These are phyloP conservation scores for Funneliformis mosseae DNA, from an alignment of 192 early-diverging fungal genomes.

Conservation along the genomic window DNA sequence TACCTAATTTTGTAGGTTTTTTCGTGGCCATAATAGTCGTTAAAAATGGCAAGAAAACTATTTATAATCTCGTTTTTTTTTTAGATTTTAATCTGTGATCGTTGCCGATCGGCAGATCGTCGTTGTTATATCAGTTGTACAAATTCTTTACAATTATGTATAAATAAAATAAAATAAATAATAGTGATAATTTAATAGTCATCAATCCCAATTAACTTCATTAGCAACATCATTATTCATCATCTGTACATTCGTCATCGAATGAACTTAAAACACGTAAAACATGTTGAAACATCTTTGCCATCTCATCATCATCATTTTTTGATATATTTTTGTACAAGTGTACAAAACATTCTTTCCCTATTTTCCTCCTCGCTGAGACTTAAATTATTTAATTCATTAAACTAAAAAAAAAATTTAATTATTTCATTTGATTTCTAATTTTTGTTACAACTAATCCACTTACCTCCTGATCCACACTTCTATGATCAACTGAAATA, in stretches of 20 bases:
- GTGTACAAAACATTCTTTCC: not conserved
- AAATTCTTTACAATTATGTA: too few relatives aligned
- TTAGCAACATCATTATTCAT: not conserved
- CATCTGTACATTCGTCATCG: not conserved
- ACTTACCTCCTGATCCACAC: not conserved
- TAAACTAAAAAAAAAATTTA: not conserved
- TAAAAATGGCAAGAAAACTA: too few relatives aligned
- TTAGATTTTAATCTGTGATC: too few relatives aligned
- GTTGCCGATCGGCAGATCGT: too few relatives aligned
- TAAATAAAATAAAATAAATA: too few relatives aligned
- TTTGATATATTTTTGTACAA: slow-evolving; percentile 4
- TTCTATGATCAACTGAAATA: not conserved
- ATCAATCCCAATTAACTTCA: not conserved
- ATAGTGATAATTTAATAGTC: not conserved
- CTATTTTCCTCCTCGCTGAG: not conserved
- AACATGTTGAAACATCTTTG: slow-evolving; percentile 30
- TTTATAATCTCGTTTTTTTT: too few relatives aligned
- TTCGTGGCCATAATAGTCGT: too few relatives aligned
- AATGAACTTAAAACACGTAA: slow-evolving; percentile 6
- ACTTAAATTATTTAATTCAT: not conserved
- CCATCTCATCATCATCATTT: slow-evolving; percentile 8
- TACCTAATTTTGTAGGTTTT: too few relatives aligned
- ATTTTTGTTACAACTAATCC: too few relatives aligned
- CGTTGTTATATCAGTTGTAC: too few relatives aligned
- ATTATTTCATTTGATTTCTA: not conserved